Evolutionary conservation across 345 rosid genomes (phyloP).

Genomic region (Lumnitzera littorea): DNA sequence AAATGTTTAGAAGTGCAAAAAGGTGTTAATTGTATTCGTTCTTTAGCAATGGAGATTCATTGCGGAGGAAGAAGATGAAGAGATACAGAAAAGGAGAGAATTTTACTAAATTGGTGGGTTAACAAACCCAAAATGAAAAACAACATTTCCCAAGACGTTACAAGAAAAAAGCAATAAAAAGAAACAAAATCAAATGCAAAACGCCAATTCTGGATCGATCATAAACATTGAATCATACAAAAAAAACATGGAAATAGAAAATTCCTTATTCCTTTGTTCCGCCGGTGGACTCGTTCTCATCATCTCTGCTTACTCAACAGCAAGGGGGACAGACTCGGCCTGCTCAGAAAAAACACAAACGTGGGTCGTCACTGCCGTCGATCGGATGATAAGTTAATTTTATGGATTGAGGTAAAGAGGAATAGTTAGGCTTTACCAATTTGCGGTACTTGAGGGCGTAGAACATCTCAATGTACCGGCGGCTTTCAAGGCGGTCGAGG

Average conservation of each 20-base stretch:
- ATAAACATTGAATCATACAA: not conserved
- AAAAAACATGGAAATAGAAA: too few relatives aligned
- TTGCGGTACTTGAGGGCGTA: conserved; percentile 79
- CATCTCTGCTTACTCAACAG: conserved; percentile 21
- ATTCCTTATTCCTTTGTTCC: not conserved
- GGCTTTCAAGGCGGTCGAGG: conserved; percentile 85
- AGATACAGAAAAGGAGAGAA: too few relatives aligned
- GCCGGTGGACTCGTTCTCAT: not conserved
- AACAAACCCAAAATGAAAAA: too few relatives aligned
- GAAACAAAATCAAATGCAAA: not conserved
- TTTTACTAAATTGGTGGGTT: too few relatives aligned
- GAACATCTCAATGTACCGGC: conserved; percentile 93
- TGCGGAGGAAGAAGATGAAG: too few relatives aligned
- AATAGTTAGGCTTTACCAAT: conserved; percentile 34
- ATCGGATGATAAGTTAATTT: too few relatives aligned
- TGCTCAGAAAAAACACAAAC: conserved; percentile 12
- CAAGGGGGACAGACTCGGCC: conserved; percentile 81
- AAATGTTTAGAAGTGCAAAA: too few relatives aligned
- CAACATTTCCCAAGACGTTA: not conserved
- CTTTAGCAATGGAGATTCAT: too few relatives aligned
- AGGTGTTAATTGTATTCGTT: too few relatives aligned
- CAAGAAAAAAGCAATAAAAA: not conserved
- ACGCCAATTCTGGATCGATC: too few relatives aligned
- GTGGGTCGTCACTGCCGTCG: not conserved
- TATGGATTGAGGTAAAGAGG: not conserved